phyloP scores from a whole-genome alignment of 192 early-diverging fungal species.

The Coemansia sp. region DNA sequence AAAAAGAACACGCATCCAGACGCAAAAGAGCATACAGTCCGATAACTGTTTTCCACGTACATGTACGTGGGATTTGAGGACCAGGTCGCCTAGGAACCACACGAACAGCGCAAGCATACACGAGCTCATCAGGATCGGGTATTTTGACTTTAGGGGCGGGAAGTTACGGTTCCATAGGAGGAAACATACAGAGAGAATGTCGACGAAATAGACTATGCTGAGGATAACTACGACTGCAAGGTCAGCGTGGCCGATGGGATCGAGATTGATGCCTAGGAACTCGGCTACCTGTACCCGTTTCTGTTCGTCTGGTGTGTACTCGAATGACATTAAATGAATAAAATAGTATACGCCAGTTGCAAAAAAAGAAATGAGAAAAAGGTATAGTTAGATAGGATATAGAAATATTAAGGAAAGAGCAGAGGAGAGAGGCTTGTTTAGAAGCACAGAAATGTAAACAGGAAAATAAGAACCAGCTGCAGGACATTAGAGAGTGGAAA shows the following conservation, averaged over 20 bases:
- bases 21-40: slow-evolving; percentile 48
- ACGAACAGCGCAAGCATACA: slow-evolving; percentile 37
- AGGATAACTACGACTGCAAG: slow-evolving; percentile 28
- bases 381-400: too few relatives aligned
- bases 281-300: slow-evolving; percentile 24
- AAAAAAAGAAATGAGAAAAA: not conserved
- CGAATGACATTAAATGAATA: slow-evolving; percentile 30
- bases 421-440: not conserved
- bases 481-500: too few relatives aligned
- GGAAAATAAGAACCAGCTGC: too few relatives aligned
- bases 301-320: slow-evolving; percentile 23
- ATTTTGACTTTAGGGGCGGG: slow-evolving; percentile 56
- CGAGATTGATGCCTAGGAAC: slow-evolving; percentile 31
- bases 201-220: slow-evolving; percentile 30
- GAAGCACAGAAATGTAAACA: not conserved
- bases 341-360: not conserved
- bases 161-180: slow-evolving; percentile 50
- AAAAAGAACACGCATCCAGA: slow-evolving; percentile 47
- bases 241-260: slow-evolving; percentile 43
- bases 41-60: slow-evolving; percentile 18
- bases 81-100: slow-evolving; percentile 53
- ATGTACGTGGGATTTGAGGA: slow-evolving; percentile 51
- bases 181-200: slow-evolving; percentile 32
- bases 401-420: too few relatives aligned
- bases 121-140: slow-evolving; percentile 47